These are phyloP conservation scores for Paraconiothyrium sp. DNA, from an alignment of 2,329 filamentous ascomycete species.

Conservation along the genomic window DNA sequence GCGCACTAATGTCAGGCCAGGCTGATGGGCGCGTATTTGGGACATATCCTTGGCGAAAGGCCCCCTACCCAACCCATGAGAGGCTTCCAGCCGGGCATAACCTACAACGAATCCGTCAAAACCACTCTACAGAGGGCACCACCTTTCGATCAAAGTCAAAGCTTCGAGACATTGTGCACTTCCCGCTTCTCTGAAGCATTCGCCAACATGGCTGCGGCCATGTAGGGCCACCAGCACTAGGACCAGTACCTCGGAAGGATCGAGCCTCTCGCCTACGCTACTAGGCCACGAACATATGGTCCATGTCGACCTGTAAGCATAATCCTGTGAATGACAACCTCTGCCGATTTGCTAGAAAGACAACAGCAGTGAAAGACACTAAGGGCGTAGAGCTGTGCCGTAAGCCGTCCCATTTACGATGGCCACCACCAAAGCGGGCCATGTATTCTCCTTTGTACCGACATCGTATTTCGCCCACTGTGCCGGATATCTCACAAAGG, in stretches of 20 bases:
- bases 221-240: conserved; percentile 4
- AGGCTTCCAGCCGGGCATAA: neutral
- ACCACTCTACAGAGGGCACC: neutral
- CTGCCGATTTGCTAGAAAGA: neutral
- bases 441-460: neutral
- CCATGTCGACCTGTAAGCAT: neutral
- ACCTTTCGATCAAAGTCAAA: neutral
- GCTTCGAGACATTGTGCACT: conserved; percentile 6
- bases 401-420: neutral
- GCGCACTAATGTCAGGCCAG: conserved; percentile 20
- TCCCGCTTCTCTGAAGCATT: neutral
- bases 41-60: conserved; percentile 31
- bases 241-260: conserved; percentile 8
- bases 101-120: neutral
- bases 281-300: conserved; percentile 1
- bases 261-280: neutral
- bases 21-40: conserved; percentile 36
- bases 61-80: conserved; percentile 26
- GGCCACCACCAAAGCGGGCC: neutral
- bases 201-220: neutral
- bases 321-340: neutral
- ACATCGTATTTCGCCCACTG: neutral
- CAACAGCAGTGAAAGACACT: neutral
- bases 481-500: neutral
- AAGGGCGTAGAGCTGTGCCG: neutral